Evolutionary conservation across 495 filamentous ascomycete species (phyloP).

Genomic region (Endocarpon pusillum): DNA sequence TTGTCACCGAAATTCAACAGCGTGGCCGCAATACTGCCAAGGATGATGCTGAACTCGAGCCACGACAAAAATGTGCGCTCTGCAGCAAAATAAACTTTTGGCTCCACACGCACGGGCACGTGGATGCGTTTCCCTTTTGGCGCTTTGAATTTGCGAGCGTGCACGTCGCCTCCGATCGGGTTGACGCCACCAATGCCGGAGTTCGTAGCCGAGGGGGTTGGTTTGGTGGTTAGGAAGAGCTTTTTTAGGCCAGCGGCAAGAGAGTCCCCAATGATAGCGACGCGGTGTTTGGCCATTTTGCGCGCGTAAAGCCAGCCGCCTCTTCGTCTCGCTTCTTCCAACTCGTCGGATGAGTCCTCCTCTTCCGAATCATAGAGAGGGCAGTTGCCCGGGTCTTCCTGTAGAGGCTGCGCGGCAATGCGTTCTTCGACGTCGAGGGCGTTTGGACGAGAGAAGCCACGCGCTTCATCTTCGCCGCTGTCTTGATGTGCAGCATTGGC

Average conservation of each 20-base stretch:
- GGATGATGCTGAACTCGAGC: slow-evolving; percentile 92
- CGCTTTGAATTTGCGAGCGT: slow-evolving; percentile 58
- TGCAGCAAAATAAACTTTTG: slow-evolving; percentile 92
- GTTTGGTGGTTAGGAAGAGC: slow-evolving; percentile 39
- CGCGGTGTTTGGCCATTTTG: slow-evolving; percentile 32
- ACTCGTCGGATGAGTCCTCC: slow-evolving; percentile 47
- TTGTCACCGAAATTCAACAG: slow-evolving; percentile 72
- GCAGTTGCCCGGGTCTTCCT: slow-evolving; percentile 47
- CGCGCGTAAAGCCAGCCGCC: slow-evolving; percentile 56
- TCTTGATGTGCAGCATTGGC: slow-evolving; percentile 15
- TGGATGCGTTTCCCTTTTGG: slow-evolving; percentile 88
- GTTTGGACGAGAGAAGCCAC: slow-evolving; percentile 22
- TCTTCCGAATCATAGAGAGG: slow-evolving; percentile 87
- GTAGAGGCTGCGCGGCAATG: slow-evolving; percentile 38
- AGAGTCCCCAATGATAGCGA: slow-evolving; percentile 21
- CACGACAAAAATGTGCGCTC: slow-evolving; percentile 93
- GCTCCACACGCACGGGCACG: slow-evolving; percentile 87
- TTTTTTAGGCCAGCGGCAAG: slow-evolving; percentile 27
- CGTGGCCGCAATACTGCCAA: slow-evolving; percentile 79
- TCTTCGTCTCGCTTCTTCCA: slow-evolving; percentile 55
- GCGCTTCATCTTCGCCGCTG: slow-evolving; percentile 10
- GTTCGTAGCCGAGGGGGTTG: slow-evolving; percentile 39
- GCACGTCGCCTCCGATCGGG: slow-evolving; percentile 32
- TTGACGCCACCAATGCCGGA: slow-evolving; percentile 29
- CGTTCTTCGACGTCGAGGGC: slow-evolving; percentile 61